Conservation (phyloP, 2,329 filamentous ascomycete species). For the Alternaria longipes region DNA sequence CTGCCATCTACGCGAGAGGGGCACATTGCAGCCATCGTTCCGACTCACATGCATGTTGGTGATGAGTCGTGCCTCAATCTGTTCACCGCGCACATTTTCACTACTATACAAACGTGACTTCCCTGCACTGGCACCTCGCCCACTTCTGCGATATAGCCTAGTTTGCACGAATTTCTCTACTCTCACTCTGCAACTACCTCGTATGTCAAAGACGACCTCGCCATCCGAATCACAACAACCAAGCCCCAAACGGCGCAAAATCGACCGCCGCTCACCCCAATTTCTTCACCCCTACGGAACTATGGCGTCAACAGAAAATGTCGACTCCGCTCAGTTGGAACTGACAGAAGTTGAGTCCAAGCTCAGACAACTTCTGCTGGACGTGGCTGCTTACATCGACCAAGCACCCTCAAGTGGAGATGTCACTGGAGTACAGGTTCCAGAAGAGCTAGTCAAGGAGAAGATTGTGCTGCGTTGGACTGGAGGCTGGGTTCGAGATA, state of each 20-base stretch:
- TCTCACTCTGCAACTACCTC: constrained; percentile 22
- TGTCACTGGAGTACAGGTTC: constrained; percentile 50
- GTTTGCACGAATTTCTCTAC: not conserved
- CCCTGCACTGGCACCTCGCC: constrained; percentile 12
- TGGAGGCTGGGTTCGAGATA: constrained; percentile 88
- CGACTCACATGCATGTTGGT: constrained; percentile 43
- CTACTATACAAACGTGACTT: constrained; percentile 33
- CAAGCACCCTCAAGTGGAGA: constrained; percentile 36
- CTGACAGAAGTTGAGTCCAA: constrained; percentile 77
- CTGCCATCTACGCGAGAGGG: not conserved
- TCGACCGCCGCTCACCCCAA: constrained; percentile 25
- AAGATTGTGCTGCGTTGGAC: constrained; percentile 75
- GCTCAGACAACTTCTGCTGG: constrained; percentile 79
- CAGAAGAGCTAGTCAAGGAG: constrained; percentile 57
- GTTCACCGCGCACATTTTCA: constrained; percentile 39
- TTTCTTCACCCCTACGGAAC: constrained; percentile 37
- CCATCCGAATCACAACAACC: constrained; percentile 36
- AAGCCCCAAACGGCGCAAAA: constrained; percentile 45
- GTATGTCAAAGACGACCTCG: constrained; percentile 42
- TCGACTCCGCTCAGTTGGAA: constrained; percentile 52
- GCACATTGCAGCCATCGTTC: not conserved
- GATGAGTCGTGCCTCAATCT: constrained; percentile 41
- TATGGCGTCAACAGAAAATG: constrained; percentile 36
- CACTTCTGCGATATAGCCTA: not conserved
- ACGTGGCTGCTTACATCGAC: constrained; percentile 78